Conservation (phyloP, 345 rosid genomes). For the Linum tenue region DNA sequence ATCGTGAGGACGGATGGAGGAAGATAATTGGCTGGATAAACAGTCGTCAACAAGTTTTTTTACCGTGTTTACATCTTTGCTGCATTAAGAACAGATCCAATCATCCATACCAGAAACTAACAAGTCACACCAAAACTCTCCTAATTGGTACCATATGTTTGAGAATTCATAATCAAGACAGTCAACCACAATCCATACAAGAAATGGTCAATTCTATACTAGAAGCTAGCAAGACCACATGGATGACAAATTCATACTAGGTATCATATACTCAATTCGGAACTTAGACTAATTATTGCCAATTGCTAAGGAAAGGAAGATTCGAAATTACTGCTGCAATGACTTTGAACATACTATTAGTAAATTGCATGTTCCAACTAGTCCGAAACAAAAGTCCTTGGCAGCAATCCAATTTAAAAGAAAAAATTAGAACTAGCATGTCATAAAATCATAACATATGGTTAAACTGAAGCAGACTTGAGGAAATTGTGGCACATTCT, state of each 20-base stretch:
- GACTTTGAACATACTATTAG: no score
- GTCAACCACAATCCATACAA: no score
- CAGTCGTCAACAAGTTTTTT: constrained; percentile 95
- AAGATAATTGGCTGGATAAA: constrained; percentile 64
- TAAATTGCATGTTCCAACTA: background rate
- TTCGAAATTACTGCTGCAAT: no score
- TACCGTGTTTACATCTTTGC: constrained; percentile 91
- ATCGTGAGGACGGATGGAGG: constrained; percentile 94
- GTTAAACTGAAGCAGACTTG: background rate
- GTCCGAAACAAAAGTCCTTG: background rate
- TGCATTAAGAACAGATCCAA: constrained; percentile 34
- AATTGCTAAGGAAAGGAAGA: no score
- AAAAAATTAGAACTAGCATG: background rate
- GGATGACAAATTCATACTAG: no score
- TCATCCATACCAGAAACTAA: constrained; percentile 12
- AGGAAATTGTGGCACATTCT: background rate
- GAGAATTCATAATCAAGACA: no score
- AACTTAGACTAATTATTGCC: no score
- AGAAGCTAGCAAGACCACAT: no score
- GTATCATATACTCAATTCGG: no score
- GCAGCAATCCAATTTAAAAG: background rate
- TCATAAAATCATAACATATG: background rate
- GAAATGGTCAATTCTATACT: no score
- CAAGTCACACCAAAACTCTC: background rate
- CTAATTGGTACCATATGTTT: background rate